Percentiles rank a stretch among this genome's conserved stretches.
phyloP scores from a whole-genome alignment of 441 rosid genomes.

The Gossypium schwendimanii region DNA sequence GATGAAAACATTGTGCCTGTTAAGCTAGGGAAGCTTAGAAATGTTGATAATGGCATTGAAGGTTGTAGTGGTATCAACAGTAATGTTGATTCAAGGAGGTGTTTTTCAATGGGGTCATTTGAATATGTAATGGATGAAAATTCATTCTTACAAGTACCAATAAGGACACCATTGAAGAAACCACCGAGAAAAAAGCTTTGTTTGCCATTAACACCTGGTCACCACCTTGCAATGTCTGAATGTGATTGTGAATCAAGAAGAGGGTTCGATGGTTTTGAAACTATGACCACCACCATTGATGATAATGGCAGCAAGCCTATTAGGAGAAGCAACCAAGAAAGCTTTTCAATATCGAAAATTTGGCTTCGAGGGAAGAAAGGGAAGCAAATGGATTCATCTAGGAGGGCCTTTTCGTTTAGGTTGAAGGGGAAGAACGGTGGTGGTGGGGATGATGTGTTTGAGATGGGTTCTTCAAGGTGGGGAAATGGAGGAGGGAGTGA shows the following conservation, averaged over 20 bases:
- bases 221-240: slow-evolving; percentile 67
- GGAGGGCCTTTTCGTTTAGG: slow-evolving; percentile 62
- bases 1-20: slow-evolving; percentile 60
- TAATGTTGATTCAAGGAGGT: slow-evolving; percentile 54
- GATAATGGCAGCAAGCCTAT: slow-evolving; percentile 21
- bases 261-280: slow-evolving; percentile 43
- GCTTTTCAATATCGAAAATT: slow-evolving; percentile 78
- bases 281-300: slow-evolving; percentile 14
- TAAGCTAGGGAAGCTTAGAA: slow-evolving; percentile 76
- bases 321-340: slow-evolving; percentile 44
- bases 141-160: slow-evolving; percentile 63
- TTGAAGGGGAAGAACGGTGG: slow-evolving; percentile 18
- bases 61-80: slow-evolving; percentile 26
- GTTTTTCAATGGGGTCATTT: slow-evolving; percentile 88
- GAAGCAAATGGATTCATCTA: slow-evolving; percentile 42
- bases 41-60: slow-evolving; percentile 45
- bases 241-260: slow-evolving; percentile 66
- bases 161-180: slow-evolving; percentile 53
- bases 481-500: slow-evolving; percentile 16
- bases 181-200: slow-evolving; percentile 46
- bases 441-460: slow-evolving; percentile 19
- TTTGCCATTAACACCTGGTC: slow-evolving; percentile 51
- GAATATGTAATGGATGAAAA: slow-evolving; percentile 84
- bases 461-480: slow-evolving; percentile 29
- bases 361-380: slow-evolving; percentile 62